Base-by-base conservation (phyloP, 805 yeast genomes). In the Candida pseudofarinosa region DNA sequence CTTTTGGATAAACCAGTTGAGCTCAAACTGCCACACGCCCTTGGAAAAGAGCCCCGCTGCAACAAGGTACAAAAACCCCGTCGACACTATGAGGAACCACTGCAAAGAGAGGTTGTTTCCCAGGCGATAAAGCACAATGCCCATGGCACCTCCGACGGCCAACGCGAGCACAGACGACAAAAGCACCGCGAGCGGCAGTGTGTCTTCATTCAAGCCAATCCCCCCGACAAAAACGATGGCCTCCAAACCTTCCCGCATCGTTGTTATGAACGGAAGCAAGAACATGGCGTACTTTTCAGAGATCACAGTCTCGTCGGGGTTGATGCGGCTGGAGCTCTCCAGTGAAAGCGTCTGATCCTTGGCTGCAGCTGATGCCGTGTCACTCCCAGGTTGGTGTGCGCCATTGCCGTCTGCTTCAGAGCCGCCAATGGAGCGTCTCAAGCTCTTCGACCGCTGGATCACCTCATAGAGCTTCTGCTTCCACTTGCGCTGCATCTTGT, bases 401-500 rank as follows among this genome's bases (percentile, higher is more conserved):
- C 31, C 31, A 26, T 26, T 26, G 13, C 13, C 31, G 31, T 26
- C 31, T 13, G 8, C 12, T 8, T 8, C 13, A 15, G 17, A n/a
- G 5, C 34, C 17, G 15, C 34, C 34, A 15, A n/a, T 13, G 15
- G 17, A n/a, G 34, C 17, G 14, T n/a, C 34, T 7, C 20, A 66
- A 33, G 39, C 50, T 52, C 16, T 58, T 53, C 17, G 60, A 56
- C 31, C 50, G 47, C 26, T 51, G 43, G 36, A 70, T 53, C 3
- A 67, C 46, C 13, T 42, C 40, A 3, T 67, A 56, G 43, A 72
- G 57, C 47, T 72, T 73, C 23, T 48, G 43, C 44, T 62, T 65
- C 77, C 77, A 72, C 48, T 71, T 71, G 35, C 60, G 59, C 52
- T 70, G 73, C 73, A 71, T 63, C 38, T 66, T 68, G 41, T 61